Evolutionary conservation across 441 rosid genomes (phyloP).

Genomic region (Mallotus japonicus): DNA sequence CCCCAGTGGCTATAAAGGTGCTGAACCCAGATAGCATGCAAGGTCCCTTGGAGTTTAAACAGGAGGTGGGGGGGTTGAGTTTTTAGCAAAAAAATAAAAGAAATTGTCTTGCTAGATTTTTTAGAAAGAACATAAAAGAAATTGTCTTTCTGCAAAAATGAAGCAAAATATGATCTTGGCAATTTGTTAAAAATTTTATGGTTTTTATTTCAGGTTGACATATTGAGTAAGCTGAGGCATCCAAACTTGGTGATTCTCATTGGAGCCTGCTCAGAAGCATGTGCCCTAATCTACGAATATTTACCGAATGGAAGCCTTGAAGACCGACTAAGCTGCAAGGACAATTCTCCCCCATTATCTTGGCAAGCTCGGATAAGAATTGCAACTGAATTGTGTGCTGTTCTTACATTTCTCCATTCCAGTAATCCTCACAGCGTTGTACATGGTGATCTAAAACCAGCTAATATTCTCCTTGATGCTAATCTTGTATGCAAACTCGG

Average conservation of each 20-base stretch:
- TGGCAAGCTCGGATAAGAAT: constrained; percentile 77
- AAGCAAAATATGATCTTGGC: no score
- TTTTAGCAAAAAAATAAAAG: no score
- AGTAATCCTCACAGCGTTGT: constrained; percentile 59
- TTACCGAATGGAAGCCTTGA: constrained; percentile 86
- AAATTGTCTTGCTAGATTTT: no score
- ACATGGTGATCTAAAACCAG: constrained; percentile 83
- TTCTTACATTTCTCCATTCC: constrained; percentile 83
- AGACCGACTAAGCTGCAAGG: constrained; percentile 74
- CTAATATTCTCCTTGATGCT: constrained; percentile 74
- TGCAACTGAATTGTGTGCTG: constrained; percentile 72
- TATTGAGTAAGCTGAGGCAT: constrained; percentile 82
- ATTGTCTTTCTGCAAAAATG: no score
- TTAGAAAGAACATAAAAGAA: no score
- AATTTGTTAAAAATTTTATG: no score
- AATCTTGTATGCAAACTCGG: constrained; percentile 69
- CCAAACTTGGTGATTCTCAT: constrained; percentile 74
- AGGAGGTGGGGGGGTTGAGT: no score
- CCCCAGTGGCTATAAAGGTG: constrained; percentile 78
- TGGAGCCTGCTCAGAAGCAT: constrained; percentile 84
- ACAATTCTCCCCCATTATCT: constrained; percentile 71
- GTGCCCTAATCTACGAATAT: constrained; percentile 79
- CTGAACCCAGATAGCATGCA: constrained; percentile 71
- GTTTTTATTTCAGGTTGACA: constrained; percentile 55
- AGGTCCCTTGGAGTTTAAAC: constrained; percentile 76